Percentiles rank a stretch among this genome's conserved stretches.
phyloP scores from a whole-genome alignment of 768 basidiomycete species.

The Lentinula detonsa region DNA sequence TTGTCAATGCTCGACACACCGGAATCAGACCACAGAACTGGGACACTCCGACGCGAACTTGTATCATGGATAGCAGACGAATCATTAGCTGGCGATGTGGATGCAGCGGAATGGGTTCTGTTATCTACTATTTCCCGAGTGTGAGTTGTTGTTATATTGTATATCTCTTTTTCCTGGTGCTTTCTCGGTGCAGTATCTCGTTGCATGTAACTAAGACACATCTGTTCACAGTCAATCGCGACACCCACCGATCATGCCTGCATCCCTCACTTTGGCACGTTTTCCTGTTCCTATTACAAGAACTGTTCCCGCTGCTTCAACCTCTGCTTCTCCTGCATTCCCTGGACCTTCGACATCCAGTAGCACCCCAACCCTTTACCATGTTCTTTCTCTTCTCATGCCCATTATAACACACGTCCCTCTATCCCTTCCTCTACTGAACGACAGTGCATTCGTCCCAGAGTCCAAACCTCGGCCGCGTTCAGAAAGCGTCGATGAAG shows the following conservation, averaged over 20 bases:
- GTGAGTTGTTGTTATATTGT: conserved; percentile 33
- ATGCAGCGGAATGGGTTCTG: conserved; percentile 73
- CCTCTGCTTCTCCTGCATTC: conserved; percentile 1
- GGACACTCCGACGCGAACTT: conserved; percentile 42
- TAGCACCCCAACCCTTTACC: conserved; percentile 40
- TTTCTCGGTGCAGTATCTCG: background rate
- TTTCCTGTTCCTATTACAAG: conserved; percentile 17
- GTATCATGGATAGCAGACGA: conserved; percentile 71
- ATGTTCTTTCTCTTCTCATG: conserved; percentile 52
- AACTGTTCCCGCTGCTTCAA: background rate
- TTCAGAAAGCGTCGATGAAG: background rate
- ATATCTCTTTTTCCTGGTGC: conserved; percentile 2
- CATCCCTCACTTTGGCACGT: conserved; percentile 18
- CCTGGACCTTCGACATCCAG: background rate
- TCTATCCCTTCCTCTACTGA: conserved; percentile 58
- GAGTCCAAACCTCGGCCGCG: conserved; percentile 39
- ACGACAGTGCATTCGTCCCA: conserved; percentile 52
- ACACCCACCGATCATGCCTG: conserved; percentile 59
- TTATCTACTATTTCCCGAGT: conserved; percentile 53
- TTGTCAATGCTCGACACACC: conserved; percentile 32
- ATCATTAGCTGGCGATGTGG: conserved; percentile 58
- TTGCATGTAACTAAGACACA: background rate
- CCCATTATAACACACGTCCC: conserved; percentile 51
- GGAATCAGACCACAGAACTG: conserved; percentile 10
- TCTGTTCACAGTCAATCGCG: conserved; percentile 57